Evolutionary conservation across 148 eudicot genomes (phyloP), one percentile per base, ranked within the genome.

Genomic region (Rhododendron simsii): DNA sequence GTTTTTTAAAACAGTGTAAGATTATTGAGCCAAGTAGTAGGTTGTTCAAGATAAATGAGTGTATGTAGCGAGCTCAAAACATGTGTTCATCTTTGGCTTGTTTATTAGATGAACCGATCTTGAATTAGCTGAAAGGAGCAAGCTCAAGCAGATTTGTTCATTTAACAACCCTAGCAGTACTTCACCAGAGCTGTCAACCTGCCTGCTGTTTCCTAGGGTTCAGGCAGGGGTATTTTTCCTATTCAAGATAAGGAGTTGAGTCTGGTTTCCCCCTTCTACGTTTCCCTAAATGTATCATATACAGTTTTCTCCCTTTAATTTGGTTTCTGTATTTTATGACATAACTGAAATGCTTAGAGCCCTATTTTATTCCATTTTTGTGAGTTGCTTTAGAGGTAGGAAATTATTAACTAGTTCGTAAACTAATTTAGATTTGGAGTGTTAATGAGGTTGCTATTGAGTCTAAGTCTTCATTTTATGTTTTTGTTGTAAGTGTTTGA

Each of bases 221-320:
- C 44, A 81, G 83, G 71, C 82, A 33, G 69, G 71, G 71, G 39
- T 81, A 16, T 80, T 81, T 81, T 14, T 45, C 51, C 45, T 50
- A 15, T 84, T 71, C 16, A 35, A 10, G 18, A 15, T 44, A 67
- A 84, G 18, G 50, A 47, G 39, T 71, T 16, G 8, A 57, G 59
- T 71, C 12, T 47, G 61, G 39, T 45, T 30, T 83, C 6, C n/a
- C 57, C 61, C 63, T 48, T 81, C 12, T 84, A 18, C 2, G 4
- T 74, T 11, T 21, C n/a, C 23, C 26, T 2, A 78, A 78, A 45
- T 45, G 47, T 21, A 11, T 44, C 16, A 39, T 39, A 76, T 50
- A 2, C n/a, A 12, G 28, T 26, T 26, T 5, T 28, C 28, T 48
- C 37, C 63, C 30, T 80, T 6, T 50, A 26, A 80, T 50, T 33